Evolutionary conservation across 163 green algal species (phyloP).

Genomic region (Prototheca cutis): DNA sequence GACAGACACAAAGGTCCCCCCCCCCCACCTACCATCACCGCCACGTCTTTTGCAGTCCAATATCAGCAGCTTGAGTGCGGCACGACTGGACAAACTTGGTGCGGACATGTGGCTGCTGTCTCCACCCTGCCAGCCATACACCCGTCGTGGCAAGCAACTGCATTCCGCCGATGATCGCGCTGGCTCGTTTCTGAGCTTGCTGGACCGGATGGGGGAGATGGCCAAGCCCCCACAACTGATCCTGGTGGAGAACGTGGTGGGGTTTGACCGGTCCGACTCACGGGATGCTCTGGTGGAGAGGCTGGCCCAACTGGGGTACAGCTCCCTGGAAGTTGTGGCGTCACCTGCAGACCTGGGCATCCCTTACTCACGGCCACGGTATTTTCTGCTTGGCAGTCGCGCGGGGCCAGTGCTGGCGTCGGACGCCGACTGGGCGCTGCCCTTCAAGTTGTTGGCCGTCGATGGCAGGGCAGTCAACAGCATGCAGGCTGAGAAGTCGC

Average conservation of each 20-base stretch:
- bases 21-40: no score
- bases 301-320: constrained; percentile 28
- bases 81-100: constrained; percentile 37
- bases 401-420: background rate
- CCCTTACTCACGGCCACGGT: constrained; percentile 67
- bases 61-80: constrained; percentile 30
- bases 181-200: constrained; percentile 47
- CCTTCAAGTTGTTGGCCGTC: no score
- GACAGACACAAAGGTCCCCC: no score
- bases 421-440: background rate
- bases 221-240: constrained; percentile 36
- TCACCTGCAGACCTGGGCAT: constrained; percentile 56
- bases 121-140: constrained; percentile 77
- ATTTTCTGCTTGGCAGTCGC: constrained; percentile 39
- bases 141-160: constrained; percentile 47
- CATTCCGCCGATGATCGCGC: constrained; percentile 45
- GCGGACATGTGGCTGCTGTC: constrained; percentile 65
- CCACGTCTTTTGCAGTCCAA: constrained; percentile 31
- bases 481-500: no score
- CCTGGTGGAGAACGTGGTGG: constrained; percentile 75
- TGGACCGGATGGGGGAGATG: constrained; percentile 31
- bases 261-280: constrained; percentile 57
- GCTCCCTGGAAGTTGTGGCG: constrained; percentile 54
- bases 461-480: no score
- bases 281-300: constrained; percentile 14